A percentile compares a stretch with the other conserved stretches of the same genome.
These are phyloP conservation scores for Clarireedia homoeocarpa DNA, from an alignment of 2,329 filamentous ascomycete species.

Conservation along the genomic window DNA sequence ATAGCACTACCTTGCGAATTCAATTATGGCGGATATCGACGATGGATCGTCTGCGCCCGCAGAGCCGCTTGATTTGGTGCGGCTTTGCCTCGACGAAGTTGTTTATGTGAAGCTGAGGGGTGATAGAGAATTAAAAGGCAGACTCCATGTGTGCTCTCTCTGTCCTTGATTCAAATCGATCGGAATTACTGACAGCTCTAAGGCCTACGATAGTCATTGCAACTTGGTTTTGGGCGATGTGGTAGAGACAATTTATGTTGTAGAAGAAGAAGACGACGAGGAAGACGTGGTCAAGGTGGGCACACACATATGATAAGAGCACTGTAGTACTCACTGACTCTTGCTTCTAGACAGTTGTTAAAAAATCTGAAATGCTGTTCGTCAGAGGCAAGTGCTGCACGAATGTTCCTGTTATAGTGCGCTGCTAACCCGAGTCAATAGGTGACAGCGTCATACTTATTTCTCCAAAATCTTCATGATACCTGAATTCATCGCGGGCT, in stretches of 20 bases:
- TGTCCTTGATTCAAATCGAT: constrained; percentile 15
- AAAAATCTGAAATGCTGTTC: constrained; percentile 98
- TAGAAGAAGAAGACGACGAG: constrained; percentile 69
- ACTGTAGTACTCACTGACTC: background rate
- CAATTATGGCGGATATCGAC: constrained; percentile 73
- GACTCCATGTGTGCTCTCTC: constrained; percentile 69
- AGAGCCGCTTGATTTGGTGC: constrained; percentile 92
- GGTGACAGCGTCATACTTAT: constrained; percentile 68
- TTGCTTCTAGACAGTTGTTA: constrained; percentile 68
- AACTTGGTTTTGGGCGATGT: constrained; percentile 94
- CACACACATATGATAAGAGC: background rate
- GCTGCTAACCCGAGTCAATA: constrained; percentile 26
- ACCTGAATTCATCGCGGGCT: background rate
- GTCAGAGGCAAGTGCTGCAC: constrained; percentile 64
- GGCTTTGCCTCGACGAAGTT: constrained; percentile 87
- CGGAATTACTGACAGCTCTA: background rate
- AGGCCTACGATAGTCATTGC: constrained; percentile 99
- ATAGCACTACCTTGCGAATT: constrained; percentile 7
- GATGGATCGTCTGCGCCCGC: constrained; percentile 62
- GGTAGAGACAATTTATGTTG: constrained; percentile 91
- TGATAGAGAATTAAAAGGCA: constrained; percentile 89
- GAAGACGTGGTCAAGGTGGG: constrained; percentile 62
- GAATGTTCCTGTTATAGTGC: background rate
- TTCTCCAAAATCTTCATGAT: constrained; percentile 40
- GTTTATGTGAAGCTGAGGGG: constrained; percentile 96